Conservation (phyloP, 495 filamentous ascomycete genomes). For the Neurospora sp. region DNA sequence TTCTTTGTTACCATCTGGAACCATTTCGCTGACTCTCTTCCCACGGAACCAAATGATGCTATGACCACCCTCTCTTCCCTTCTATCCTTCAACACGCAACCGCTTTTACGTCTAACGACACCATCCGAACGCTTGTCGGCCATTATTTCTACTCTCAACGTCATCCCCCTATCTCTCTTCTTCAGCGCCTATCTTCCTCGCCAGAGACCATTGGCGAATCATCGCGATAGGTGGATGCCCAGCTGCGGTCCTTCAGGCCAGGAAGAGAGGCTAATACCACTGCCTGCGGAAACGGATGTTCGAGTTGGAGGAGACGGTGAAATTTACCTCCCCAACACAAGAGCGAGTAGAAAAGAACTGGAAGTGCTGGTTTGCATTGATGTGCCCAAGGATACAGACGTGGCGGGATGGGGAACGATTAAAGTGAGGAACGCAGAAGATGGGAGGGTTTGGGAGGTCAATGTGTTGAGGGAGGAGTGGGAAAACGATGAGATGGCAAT, state of each 20-base stretch:
- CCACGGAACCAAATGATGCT: neutral
- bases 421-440: neutral
- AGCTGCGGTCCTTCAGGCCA: constrained; percentile 7
- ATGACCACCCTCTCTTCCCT: neutral
- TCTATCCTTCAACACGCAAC: constrained; percentile 11
- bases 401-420: neutral
- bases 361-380: constrained; percentile 12
- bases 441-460: neutral
- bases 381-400: neutral
- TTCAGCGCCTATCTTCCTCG: constrained; percentile 10
- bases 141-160: constrained; percentile 13
- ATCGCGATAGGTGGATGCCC: constrained; percentile 15
- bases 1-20: neutral
- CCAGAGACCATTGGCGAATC: constrained; percentile 5
- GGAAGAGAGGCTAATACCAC: neutral
- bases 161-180: constrained; percentile 12
- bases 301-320: constrained; percentile 4
- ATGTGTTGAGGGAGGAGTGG: neutral
- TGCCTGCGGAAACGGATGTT: constrained; percentile 6
- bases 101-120: constrained; percentile 6
- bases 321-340: constrained; percentile 13
- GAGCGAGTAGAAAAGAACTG: constrained; percentile 8
- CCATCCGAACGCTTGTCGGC: constrained; percentile 12
- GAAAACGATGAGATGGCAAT: neutral
- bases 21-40: neutral